Evolutionary conservation across 805 yeast species (phyloP).

Genomic region (Vanderwaltozyma verrucispora): DNA sequence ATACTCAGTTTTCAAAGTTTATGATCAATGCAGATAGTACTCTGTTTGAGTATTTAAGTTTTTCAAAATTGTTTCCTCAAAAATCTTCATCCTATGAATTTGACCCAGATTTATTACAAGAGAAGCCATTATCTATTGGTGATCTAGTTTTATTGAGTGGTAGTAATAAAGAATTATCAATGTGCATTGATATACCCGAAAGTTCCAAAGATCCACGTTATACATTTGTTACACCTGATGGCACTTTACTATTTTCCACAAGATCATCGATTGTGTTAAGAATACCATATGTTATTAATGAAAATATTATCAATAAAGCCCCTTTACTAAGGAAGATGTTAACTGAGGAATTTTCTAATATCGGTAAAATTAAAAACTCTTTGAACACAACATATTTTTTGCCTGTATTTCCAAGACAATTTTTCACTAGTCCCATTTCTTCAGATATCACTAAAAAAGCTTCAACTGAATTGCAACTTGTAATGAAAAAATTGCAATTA

Average conservation of each 20-base stretch:
- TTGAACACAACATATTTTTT: constrained; percentile 22
- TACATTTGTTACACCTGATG: constrained; percentile 46
- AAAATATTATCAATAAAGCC: constrained; percentile 3
- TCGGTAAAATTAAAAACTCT: constrained; percentile 14
- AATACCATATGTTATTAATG: constrained; percentile 35
- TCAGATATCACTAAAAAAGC: constrained; percentile 32
- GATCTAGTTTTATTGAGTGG: constrained; percentile 49
- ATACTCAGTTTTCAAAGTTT: neutral
- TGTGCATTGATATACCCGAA: constrained; percentile 45
- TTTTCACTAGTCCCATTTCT: constrained; percentile 27
- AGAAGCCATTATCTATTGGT: constrained; percentile 36
- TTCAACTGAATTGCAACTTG: constrained; percentile 31
- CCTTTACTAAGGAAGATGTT: too few relatives aligned
- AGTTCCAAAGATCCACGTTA: constrained; percentile 42
- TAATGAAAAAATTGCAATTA: constrained; percentile 34
- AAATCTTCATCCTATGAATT: neutral
- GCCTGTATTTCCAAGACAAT: constrained; percentile 27
- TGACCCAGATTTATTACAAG: constrained; percentile 5
- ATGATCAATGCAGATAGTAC: constrained; percentile 1
- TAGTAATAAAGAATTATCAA: constrained; percentile 38
- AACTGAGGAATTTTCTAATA: too few relatives aligned
- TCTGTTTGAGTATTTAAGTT: neutral
- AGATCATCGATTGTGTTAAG: constrained; percentile 38
- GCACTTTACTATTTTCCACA: constrained; percentile 42
- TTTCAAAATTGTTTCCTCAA: neutral